Evolutionary conservation across 257 asterid species (phyloP).

Genomic region (Coffea eugenioides): DNA sequence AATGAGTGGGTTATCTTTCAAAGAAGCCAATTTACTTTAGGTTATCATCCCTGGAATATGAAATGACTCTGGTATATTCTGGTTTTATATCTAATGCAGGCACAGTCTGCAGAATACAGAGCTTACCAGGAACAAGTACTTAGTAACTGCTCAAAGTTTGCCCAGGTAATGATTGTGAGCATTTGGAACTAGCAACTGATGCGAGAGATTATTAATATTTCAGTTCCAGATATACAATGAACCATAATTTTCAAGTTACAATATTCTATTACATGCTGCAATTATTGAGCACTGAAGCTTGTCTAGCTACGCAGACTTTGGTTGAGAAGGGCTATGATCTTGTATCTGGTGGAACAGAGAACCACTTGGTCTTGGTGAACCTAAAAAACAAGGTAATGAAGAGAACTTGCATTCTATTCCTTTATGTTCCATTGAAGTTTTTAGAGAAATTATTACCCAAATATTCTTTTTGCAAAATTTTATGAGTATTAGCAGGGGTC

Average conservation of each 20-base stretch:
- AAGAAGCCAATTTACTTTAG: background rate
- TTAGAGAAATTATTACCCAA: background rate
- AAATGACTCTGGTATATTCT: background rate
- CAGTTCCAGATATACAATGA: background rate
- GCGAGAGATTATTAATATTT: background rate
- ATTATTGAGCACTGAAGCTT: constrained; percentile 16
- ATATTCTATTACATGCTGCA: background rate
- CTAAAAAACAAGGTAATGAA: constrained; percentile 59
- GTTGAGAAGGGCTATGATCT: constrained; percentile 70
- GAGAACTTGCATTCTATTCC: constrained; percentile 33
- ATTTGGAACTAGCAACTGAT: background rate
- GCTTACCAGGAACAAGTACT: constrained; percentile 95
- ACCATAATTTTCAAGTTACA: background rate
- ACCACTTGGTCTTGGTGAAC: constrained; percentile 75
- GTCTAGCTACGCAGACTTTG: constrained; percentile 67
- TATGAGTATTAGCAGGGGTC: too few species aligned
- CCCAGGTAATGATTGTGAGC: constrained; percentile 51
- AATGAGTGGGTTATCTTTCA: background rate
- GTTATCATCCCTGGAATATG: background rate
- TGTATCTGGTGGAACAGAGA: constrained; percentile 65
- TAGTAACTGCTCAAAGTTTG: constrained; percentile 79
- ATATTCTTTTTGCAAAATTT: background rate
- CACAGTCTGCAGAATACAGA: constrained; percentile 72
- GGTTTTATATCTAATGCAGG: constrained; percentile 38
- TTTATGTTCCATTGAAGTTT: background rate